Conservation (phyloP, 2,329 filamentous ascomycete species). For the Monosporascus cannonballus region DNA sequence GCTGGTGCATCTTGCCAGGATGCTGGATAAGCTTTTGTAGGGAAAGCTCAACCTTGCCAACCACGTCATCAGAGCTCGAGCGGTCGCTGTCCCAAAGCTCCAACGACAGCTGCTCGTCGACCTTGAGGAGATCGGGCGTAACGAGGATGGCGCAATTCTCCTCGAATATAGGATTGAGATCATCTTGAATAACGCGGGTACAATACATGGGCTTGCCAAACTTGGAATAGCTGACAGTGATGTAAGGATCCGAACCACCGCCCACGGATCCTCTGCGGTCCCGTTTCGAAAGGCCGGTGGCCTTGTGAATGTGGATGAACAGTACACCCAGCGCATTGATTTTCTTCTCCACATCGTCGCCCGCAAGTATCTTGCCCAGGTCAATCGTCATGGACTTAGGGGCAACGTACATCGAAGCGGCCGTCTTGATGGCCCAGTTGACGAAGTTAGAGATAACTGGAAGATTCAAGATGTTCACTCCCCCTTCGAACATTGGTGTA, state of each 20-base stretch:
- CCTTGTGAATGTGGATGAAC: conserved; percentile 87
- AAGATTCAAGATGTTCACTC: conserved; percentile 85
- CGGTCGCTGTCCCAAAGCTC: conserved; percentile 96
- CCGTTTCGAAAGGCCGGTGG: conserved; percentile 83
- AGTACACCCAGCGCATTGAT: conserved; percentile 81
- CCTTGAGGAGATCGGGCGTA: conserved; percentile 84
- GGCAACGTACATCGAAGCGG: conserved; percentile 85
- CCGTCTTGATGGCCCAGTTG: conserved; percentile 86
- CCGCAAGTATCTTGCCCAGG: conserved; percentile 81
- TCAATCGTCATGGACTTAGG: conserved; percentile 93
- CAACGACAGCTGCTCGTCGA: conserved; percentile 85
- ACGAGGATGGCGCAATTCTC: conserved; percentile 82
- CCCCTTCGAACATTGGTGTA: conserved; percentile 84
- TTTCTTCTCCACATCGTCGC: conserved; percentile 88
- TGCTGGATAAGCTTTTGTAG: conserved; percentile 95
- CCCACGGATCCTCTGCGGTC: conserved; percentile 75
- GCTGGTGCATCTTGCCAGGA: conserved; percentile 86
- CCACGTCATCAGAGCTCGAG: conserved; percentile 86
- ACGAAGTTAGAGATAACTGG: conserved; percentile 95
- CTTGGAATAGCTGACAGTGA: conserved; percentile 91
- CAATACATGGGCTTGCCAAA: conserved; percentile 98
- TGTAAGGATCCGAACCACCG: conserved; percentile 91
- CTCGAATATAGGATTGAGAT: conserved; percentile 88
- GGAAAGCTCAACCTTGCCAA: conserved; percentile 88
- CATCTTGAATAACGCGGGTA: conserved; percentile 90